These are phyloP conservation scores for Coccomyxa sp. DNA, from an alignment of 139 green algal genomes.

Conservation along the genomic window DNA sequence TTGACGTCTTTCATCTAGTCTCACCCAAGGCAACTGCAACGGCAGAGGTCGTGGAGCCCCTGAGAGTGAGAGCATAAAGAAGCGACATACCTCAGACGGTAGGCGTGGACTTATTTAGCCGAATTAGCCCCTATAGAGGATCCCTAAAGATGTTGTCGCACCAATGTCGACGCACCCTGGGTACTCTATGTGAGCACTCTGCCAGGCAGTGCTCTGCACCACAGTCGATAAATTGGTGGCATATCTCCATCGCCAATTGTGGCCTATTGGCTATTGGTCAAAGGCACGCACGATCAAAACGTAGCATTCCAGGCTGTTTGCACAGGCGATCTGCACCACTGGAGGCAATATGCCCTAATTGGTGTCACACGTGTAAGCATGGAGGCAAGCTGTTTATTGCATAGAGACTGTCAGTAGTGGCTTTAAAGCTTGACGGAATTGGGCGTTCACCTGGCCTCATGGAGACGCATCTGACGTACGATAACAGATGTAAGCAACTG, in stretches of 20 bases:
- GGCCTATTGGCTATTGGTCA: not conserved
- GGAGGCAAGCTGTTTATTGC: not conserved
- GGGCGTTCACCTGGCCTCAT: too few relatives aligned
- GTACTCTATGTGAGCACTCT: too few relatives aligned
- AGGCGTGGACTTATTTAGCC: too few relatives aligned
- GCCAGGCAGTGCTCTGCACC: too few relatives aligned
- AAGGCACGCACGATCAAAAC: not conserved
- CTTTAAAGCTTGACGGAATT: too few relatives aligned
- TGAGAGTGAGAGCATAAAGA: not conserved
- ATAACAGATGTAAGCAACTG: not conserved
- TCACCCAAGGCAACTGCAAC: not conserved
- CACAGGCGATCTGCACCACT: not conserved
- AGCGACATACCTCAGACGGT: not conserved
- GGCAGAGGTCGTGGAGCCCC: not conserved
- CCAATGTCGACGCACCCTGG: too few relatives aligned
- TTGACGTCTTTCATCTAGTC: too few relatives aligned
- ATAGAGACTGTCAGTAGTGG: too few relatives aligned
- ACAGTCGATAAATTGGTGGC: too few relatives aligned
- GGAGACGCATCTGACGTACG: slow-evolving; percentile 10
- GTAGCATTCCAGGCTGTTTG: not conserved
- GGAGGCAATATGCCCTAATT: not conserved
- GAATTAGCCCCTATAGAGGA: too few relatives aligned
- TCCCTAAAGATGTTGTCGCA: too few relatives aligned
- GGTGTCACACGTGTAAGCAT: not conserved
- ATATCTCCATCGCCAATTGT: too few relatives aligned